Base-by-base conservation (phyloP, 352 stramenopile species). In the Pythium dissotocum region DNA sequence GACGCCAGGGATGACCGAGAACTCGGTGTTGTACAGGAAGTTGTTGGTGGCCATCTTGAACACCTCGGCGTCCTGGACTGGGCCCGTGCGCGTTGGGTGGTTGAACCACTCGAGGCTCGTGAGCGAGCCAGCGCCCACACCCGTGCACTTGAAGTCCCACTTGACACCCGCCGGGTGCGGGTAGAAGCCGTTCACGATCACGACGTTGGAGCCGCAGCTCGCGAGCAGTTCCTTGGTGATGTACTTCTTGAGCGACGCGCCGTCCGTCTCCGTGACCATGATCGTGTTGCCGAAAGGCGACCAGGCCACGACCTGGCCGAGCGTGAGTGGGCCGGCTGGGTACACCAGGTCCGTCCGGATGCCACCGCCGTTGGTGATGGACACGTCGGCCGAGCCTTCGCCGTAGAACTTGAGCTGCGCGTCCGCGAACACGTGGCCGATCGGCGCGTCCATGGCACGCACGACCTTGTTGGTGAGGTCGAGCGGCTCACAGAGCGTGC, bases 261-360 rank as follows among this genome's bases (percentile, higher is more conserved):
- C 85, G 44, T 90, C 79, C 4, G 76, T 89, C 62, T 79, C 48
- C 8, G 80, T 75, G n/a, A 86, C 76, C 68, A 89, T 78, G 13
- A 90, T 66, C 13, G 72, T 84, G 66, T 92, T 88, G 21, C 82
- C 84, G 53, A 92, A 92, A 18, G 84, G 84, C 38, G 80, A 88
- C 80, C 82, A 90, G 0, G 76, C 72, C 44, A 90, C 67, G 53
- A 92, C 60, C 60, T 88, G 69, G 4, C 80, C 84, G n/a, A 90
- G 60, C 32, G 79, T 87, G 48, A 92, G 53, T 0, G 68, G 58
- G 0, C 80, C 79, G 0, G 80, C 79, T 9, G 79, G 60, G 49
- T 88, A 78, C 24, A 89, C 49, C 66, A 77, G 86, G 69, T 92
- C 80, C 0, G 77, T 83, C 55, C 84, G 84, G 55, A 92, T 92